Percentiles rank a stretch among this genome's conserved stretches.
Evolutionary conservation across 2,329 filamentous ascomycete genomes (phyloP).

Genomic region (Diaporthe sp.): DNA sequence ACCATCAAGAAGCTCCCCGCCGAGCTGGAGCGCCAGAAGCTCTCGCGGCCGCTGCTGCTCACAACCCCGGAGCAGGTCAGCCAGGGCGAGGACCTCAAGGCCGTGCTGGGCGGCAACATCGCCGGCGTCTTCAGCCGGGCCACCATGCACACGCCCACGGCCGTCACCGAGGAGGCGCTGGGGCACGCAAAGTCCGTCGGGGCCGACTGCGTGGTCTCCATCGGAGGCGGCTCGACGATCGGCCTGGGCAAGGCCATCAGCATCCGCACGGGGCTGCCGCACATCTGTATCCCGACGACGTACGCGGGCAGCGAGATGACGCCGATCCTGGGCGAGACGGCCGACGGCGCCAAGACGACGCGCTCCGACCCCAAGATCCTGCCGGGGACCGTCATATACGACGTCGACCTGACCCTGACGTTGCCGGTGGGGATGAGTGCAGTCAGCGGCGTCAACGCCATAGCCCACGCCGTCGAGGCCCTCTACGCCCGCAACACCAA

Average conservation of each 20-base stretch:
- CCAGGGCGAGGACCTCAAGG: conserved; percentile 59
- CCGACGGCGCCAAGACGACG: conserved; percentile 70
- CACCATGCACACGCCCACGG: conserved; percentile 73
- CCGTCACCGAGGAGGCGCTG: conserved; percentile 71
- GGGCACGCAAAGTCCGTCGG: conserved; percentile 57
- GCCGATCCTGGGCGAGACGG: conserved; percentile 74
- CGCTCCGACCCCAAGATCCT: conserved; percentile 70
- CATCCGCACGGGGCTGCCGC: conserved; percentile 66
- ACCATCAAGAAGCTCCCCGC: conserved; percentile 61
- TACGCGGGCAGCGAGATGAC: conserved; percentile 76
- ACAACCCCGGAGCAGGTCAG: conserved; percentile 65
- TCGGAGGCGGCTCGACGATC: conserved; percentile 74
- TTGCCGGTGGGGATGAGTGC: conserved; percentile 66
- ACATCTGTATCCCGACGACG: conserved; percentile 72
- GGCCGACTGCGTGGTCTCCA: conserved; percentile 70
- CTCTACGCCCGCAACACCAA: conserved; percentile 74
- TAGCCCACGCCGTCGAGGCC: conserved; percentile 74
- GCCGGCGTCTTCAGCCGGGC: conserved; percentile 52
- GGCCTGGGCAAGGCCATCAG: conserved; percentile 73
- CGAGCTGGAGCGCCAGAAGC: conserved; percentile 57
- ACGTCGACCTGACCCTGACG: conserved; percentile 73
- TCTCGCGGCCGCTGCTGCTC: conserved; percentile 64
- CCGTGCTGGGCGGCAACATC: conserved; percentile 52
- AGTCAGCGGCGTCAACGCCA: conserved; percentile 75
- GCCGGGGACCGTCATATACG: conserved; percentile 73